Base-by-base conservation (phyloP, 1,139 yeast genomes). In the Saccharomyces pastorianus region DNA sequence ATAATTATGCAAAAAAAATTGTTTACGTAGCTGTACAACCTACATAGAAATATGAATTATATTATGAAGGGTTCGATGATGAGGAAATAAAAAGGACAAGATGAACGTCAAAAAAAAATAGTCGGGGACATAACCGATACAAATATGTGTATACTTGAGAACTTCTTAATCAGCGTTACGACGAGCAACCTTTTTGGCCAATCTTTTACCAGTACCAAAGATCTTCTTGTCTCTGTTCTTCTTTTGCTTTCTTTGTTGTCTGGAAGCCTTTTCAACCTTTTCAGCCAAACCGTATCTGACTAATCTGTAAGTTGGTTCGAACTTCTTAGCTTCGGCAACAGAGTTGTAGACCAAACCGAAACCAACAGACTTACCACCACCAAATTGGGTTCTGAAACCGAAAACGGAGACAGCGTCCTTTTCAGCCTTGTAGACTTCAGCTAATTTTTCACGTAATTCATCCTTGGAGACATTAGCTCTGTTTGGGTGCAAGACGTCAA, bases 221-320 rank as follows among this genome's bases (percentile, higher is more conserved):
- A 88, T 78, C 88, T 91, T 93, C 89, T 85, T 85, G 74, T 88
- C 96, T 85, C 98, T 90, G 96, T 93, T 93, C 93, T 93, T 93
- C 91, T 88, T 89, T 87, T 93, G 99, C 82, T 95, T 95, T 85
- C 99, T 89, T 84, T 93, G 99, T 84, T 91, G 97, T 90, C 98
- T 90, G 71, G 97, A 88, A 72, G 96, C 83, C 84, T 88, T 90
- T 79, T 93, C 98, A 73, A 85, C 90, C 85, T 88, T 89, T 70
- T 80, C 81, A 75, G 96, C 96, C 76, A 90, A 84, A 73, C 98
- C 98, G 83, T 88, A 87, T 88, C 99, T 91, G 73, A 93, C 96
- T 76, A 89, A 89, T 83, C 99, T 91, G 95, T 93, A 93, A 70
- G 89, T 76, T 82, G 99, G 99, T 83, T 93, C 99, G 78, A 93